phyloP scores from a whole-genome alignment of 257 asterid genomes.

The Ophiorrhiza pumila region DNA sequence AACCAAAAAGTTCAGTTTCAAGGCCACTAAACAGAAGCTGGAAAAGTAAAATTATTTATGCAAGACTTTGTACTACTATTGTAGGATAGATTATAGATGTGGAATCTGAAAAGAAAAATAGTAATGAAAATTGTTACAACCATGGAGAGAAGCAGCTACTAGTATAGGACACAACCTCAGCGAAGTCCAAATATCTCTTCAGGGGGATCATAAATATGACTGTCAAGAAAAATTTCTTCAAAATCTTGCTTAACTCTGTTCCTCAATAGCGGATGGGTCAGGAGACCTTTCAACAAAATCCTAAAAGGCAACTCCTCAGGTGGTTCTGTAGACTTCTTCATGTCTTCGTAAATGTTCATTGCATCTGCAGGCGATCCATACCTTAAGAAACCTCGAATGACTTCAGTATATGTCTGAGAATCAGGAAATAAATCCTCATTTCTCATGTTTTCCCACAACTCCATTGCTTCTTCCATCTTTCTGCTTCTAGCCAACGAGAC shows the following conservation, averaged over 20 bases:
- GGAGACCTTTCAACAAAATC: conserved; percentile 82
- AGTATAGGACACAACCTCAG: conserved; percentile 42
- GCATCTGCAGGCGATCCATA: conserved; percentile 97
- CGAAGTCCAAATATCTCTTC: conserved; percentile 88
- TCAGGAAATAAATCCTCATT: conserved; percentile 78
- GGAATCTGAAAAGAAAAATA: not conserved
- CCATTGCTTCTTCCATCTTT: conserved; percentile 85
- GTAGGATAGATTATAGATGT: not conserved
- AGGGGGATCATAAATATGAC: conserved; percentile 86
- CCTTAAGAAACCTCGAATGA: conserved; percentile 89
- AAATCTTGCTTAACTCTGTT: conserved; percentile 93
- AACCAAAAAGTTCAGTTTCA: not conserved
- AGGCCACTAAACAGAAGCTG: not conserved
- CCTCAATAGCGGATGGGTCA: conserved; percentile 91
- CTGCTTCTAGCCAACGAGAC: conserved; percentile 66
- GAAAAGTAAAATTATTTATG: not conserved
- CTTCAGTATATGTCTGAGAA: conserved; percentile 85
- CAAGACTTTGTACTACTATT: not conserved
- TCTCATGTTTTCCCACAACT: conserved; percentile 80
- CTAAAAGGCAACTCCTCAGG: conserved; percentile 91
- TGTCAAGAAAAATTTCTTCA: conserved; percentile 89
- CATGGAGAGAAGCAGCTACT: not conserved
- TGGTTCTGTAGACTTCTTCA: conserved; percentile 88
- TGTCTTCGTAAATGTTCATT: conserved; percentile 91
- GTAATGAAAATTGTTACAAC: not conserved